Evolutionary conservation across 23 red algal species (phyloP).

Genomic region (Agarophyton chilense): DNA sequence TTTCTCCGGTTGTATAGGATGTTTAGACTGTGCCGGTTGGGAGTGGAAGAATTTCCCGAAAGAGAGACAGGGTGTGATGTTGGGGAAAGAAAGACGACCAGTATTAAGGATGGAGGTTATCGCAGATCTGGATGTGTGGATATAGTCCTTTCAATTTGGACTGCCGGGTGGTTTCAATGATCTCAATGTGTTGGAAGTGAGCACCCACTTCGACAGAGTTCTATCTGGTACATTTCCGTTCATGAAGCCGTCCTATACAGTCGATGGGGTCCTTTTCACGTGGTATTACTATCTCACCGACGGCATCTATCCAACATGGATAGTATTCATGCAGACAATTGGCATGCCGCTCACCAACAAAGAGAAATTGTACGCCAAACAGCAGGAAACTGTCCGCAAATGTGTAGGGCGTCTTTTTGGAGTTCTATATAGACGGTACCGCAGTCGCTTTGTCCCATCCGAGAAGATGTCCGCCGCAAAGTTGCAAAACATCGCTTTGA

Average conservation of each 20-base stretch:
- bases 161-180: conserved; percentile 1
- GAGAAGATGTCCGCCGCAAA: neutral
- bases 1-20: neutral
- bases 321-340: neutral
- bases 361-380: neutral
- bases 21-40: neutral
- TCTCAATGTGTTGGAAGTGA: neutral
- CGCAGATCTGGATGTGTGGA: neutral
- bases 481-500: neutral
- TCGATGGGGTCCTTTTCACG: neutral
- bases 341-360: neutral
- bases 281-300: conserved; percentile 17
- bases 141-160: neutral
- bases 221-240: neutral
- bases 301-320: conserved; percentile 6
- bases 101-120: neutral
- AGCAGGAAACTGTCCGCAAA: neutral
- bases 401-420: conserved; percentile 2
- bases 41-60: conserved; percentile 5
- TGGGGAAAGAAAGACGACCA: neutral
- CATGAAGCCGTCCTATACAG: neutral
- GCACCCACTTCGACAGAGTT: neutral
- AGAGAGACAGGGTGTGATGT: neutral
- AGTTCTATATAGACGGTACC: conserved; percentile 1
- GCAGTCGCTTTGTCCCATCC: neutral